These are phyloP conservation scores for Sporothrix inflata DNA, from an alignment of 2,329 filamentous ascomycete genomes.

Conservation along the genomic window DNA sequence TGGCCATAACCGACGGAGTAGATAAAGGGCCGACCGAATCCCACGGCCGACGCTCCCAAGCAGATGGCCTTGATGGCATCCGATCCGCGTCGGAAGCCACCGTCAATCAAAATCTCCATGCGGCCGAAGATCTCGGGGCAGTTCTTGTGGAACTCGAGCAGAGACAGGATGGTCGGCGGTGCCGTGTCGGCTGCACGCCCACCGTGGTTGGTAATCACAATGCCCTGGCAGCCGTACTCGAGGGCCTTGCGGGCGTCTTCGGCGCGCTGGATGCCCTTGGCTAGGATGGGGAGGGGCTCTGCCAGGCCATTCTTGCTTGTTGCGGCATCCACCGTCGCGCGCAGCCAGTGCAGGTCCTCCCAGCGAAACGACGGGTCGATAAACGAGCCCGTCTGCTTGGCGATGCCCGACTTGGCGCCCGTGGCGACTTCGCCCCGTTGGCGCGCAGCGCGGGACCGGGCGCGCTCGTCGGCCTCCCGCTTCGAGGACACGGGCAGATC, in stretches of 20 bases:
- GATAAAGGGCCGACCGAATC: constrained; percentile 54
- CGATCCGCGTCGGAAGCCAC: constrained; percentile 48
- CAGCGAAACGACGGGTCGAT: constrained; percentile 55
- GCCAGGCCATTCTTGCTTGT: neutral
- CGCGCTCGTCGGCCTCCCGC: constrained; percentile 59
- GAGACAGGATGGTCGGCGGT: constrained; percentile 44
- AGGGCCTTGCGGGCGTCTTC: constrained; percentile 57
- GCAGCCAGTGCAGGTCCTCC: constrained; percentile 59
- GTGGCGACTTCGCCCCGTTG: constrained; percentile 32
- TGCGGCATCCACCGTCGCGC: constrained; percentile 40
- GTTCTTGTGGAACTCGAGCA: constrained; percentile 46
- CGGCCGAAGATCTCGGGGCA: constrained; percentile 47
- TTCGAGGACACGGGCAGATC: constrained; percentile 60
- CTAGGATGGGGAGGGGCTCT: constrained; percentile 51
- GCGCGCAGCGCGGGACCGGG: neutral
- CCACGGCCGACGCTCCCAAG: constrained; percentile 48
- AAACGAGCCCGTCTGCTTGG: constrained; percentile 54
- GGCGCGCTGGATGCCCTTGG: constrained; percentile 61
- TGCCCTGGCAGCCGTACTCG: constrained; percentile 54
- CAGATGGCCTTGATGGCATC: constrained; percentile 50
- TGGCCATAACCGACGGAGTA: constrained; percentile 47
- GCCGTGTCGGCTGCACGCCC: constrained; percentile 58
- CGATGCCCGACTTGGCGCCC: constrained; percentile 48
- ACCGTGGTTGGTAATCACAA: constrained; percentile 62
- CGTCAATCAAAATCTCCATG: constrained; percentile 47